Base-by-base conservation (phyloP, 805 yeast genomes). In the Zygosaccharomyces kombuchaensis region DNA sequence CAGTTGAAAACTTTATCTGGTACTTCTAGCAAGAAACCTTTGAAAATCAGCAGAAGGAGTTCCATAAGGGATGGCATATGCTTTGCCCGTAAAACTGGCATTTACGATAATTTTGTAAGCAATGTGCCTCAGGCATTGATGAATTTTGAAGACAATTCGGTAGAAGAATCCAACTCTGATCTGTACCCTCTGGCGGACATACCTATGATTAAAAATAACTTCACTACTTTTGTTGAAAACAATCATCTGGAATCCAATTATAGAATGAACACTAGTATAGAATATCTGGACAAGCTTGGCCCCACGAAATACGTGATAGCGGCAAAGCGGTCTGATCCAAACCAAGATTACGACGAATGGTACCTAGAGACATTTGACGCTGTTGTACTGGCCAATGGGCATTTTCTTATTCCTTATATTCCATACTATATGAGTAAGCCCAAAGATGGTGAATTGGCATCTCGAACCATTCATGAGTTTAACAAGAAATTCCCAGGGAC, bases 331-430 rank as follows among this genome's bases (percentile, higher is more conserved):
- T 43, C 51, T 26, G 60, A 49, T n/a, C 46, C 52, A 22, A 59
- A 51, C 12, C 25, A 41, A 21, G 59, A 55, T 3, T 21, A 55
- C 6, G 75, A 71, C 37, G 44, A 58, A 10, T 71, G 76, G 76
- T 68, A 61, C 52, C 65, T 65, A 45, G 67, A 70, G 32, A 56
- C 47, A 2, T 71, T 63, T 45, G 76, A 71, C 54, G 59, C 70
- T 9, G 61, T 71, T 14, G 63, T 71, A 4, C 63, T 70, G 12
- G 68, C 73, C n/a, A 62, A 65, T 13, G 76, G 76, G 23, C 73
- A 70, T 45, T 71, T 68, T 51, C 65, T 65, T 44, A 59, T 70
- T 14, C 76, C 76, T 6, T 66, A 50, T 44, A 64, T 70, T 26
- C 75, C 75, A 1, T 54, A 38, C 34, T 54, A 54, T 41, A 54